phyloP scores from a whole-genome alignment of 441 rosid genomes.

The Pelargonium citronellum region DNA sequence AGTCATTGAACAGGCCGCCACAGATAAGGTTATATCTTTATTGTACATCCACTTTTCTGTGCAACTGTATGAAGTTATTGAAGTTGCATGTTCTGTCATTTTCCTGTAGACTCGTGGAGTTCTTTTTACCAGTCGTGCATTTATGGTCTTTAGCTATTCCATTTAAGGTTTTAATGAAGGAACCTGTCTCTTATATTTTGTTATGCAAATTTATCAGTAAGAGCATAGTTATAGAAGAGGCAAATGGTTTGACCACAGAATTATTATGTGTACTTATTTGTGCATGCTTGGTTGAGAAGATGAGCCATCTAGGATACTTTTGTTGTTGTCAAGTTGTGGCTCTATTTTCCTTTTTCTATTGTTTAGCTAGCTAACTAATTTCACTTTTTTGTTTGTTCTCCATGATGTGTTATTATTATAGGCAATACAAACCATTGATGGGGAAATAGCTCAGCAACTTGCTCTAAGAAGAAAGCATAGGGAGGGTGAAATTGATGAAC shows the following conservation, averaged over 20 bases:
- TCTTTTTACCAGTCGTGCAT: not conserved
- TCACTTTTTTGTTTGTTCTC: not conserved
- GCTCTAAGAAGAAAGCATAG: constrained; percentile 76
- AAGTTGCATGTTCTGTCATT: not conserved
- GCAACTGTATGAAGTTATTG: constrained; percentile 7
- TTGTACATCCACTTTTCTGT: constrained; percentile 1
- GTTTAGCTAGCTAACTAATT: not conserved
- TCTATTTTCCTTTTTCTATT: not conserved
- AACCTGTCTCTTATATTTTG: not conserved
- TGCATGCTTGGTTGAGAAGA: constrained; percentile 2
- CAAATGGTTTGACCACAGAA: not conserved
- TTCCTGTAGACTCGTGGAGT: not conserved
- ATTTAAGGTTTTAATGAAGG: not conserved
- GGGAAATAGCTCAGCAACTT: constrained; percentile 81
- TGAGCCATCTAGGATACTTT: not conserved
- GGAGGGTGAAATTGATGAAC: no score
- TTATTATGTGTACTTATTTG: not conserved
- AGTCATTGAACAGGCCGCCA: constrained; percentile 92
- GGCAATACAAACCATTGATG: constrained; percentile 93
- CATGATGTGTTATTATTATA: constrained; percentile 19
- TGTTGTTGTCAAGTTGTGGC: not conserved
- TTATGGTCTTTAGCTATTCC: not conserved
- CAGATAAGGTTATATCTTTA: constrained; percentile 64
- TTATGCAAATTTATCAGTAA: not conserved
- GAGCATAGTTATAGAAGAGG: not conserved